Evolutionary conservation across 2,329 filamentous ascomycete genomes (phyloP), one percentile per base, ranked within the genome.

Genomic region (Davidsoniella eucalypti): DNA sequence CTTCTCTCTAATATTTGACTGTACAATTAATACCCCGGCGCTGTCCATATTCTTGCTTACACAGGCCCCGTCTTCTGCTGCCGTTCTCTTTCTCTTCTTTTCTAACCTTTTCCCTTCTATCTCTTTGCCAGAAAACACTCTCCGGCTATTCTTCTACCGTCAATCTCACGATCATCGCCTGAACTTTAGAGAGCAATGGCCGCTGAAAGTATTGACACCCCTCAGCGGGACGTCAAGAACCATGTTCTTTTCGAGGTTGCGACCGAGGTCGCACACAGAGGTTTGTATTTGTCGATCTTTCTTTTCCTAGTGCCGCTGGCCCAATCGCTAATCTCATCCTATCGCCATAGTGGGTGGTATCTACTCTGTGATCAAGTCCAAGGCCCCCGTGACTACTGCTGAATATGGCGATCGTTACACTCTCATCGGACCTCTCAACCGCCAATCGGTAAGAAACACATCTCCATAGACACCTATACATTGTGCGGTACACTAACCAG

Each of bases 401-500:
- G 92, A 98, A 67, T 98, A 96, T 92, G 92, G 92, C 66, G 87
- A 94, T 54, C 80, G 87, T 57, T 98, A 98, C 67, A 94, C 87
- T 25, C 76, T 96, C 57, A 88, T 98, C 64, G 92, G 92, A 2
- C 92, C 92, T 52, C 80, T 94, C 63, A 95, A 96, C 68, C 82
- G 84, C 63, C 76, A 82, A 59, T 95, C 92, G 57, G 86, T 92
- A 73, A 61, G 82, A n/a, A 4, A 18, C 38, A 12, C 21, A 18
- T 25, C 9, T 21, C 26, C 16, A 4, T 18, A 7, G 4, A 5
- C 18, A 23, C 14, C 4, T 44, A 8, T 23, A 21, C 23, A 18
- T n/a, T 41, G 38, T 9, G 29, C 29, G n/a, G 9, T n/a, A 29
- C 16, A 17, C 41, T 54, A 49, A 51, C 46, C 33, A 17, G 17